Evolutionary conservation across 306 rosid species (phyloP).

Genomic region (Vicia villosa): DNA sequence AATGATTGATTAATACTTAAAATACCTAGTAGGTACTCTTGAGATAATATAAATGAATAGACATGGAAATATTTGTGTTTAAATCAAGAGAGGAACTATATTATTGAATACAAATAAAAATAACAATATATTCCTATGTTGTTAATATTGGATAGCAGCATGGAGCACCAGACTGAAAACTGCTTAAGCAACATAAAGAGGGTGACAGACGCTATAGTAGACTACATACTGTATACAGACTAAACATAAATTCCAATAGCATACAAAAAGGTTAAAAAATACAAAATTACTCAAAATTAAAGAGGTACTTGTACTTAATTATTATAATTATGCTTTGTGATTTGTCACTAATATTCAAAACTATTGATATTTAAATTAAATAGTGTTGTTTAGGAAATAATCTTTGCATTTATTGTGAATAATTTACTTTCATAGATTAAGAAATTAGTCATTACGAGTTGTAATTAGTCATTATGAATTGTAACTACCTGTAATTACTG

Average conservation of each 20-base stretch:
- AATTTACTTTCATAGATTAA: no score
- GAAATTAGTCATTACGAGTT: no score
- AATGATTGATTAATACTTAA: conserved; percentile 26
- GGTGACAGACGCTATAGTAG: neutral
- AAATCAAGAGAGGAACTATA: neutral
- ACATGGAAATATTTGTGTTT: neutral
- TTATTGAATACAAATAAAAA: neutral
- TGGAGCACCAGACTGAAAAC: neutral
- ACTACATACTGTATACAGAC: no score
- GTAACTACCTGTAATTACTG: no score
- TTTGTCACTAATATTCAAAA: neutral
- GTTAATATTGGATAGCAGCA: neutral
- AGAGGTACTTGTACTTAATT: neutral
- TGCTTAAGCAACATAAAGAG: neutral
- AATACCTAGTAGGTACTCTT: neutral
- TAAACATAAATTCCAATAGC: neutral
- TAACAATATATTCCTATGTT: neutral
- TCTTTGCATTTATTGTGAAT: no score
- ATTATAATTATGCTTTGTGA: neutral
- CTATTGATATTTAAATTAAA: no score
- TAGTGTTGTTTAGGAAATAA: no score
- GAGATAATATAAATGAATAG: neutral
- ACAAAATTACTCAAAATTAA: neutral
- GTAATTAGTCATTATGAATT: no score
- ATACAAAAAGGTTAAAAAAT: neutral